phyloP scores from a whole-genome alignment of 106 monocot genomes.

The Allium cepa region DNA sequence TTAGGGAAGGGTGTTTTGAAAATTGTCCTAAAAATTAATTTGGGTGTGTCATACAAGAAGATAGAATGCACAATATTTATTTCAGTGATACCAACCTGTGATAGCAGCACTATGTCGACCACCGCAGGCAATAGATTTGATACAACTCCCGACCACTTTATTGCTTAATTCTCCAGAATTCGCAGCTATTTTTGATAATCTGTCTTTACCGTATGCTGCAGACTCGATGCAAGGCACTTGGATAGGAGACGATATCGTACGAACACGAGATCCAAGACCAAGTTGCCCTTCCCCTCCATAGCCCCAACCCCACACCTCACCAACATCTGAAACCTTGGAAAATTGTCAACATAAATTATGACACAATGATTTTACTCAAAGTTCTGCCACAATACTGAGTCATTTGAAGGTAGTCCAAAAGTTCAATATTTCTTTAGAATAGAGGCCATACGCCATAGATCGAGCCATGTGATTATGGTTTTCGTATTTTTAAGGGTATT shows the following conservation, averaged over 20 bases:
- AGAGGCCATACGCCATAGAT: too few species aligned
- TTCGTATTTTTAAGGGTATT: too few species aligned
- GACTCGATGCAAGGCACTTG: constrained; percentile 79
- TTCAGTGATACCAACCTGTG: constrained; percentile 43
- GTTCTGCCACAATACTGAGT: too few species aligned
- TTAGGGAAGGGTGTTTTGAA: too few species aligned
- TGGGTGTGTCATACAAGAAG: too few species aligned
- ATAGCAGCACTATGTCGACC: constrained; percentile 94
- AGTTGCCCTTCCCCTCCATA: constrained; percentile 99
- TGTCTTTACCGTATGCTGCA: constrained; percentile 41
- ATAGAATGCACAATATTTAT: too few species aligned
- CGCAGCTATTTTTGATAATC: constrained; percentile 35
- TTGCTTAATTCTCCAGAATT: constrained; percentile 28
- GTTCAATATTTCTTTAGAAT: too few species aligned
- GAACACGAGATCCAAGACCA: constrained; percentile 85
- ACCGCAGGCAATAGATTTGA: constrained; percentile 95
- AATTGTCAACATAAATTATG: too few species aligned
- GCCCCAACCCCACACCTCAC: constrained; percentile 99
- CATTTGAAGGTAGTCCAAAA: too few species aligned
- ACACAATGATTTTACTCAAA: too few species aligned
- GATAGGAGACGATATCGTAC: constrained; percentile 83
- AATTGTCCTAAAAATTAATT: too few species aligned
- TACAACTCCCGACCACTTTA: constrained; percentile 41
- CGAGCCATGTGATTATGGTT: too few species aligned
- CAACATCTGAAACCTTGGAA: constrained; percentile 77